Evolutionary conservation across 192 early-diverging fungal genomes (phyloP).

Genomic region (Coemansia sp.): DNA sequence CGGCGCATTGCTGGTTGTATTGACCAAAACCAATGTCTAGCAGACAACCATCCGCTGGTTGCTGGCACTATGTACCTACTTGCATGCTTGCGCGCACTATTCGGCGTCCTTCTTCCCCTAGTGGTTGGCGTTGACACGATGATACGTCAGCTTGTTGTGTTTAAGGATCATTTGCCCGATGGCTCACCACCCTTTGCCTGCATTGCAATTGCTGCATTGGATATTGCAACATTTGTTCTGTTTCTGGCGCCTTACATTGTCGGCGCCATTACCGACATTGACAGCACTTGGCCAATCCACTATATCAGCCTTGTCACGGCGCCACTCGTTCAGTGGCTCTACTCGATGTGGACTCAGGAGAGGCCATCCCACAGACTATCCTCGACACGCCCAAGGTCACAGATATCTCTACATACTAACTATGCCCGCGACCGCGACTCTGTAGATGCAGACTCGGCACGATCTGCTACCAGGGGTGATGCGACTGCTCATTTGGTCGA

Average conservation of each 20-base stretch:
- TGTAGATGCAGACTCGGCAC: constrained; percentile 1
- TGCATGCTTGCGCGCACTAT: constrained; percentile 19
- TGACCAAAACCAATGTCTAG: not conserved
- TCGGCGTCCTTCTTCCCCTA: constrained; percentile 29
- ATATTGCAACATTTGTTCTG: constrained; percentile 34
- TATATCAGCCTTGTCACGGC: not conserved
- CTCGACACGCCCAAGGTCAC: constrained; percentile 21
- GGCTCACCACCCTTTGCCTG: constrained; percentile 40
- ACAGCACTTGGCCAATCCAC: constrained; percentile 30
- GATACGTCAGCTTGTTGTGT: constrained; percentile 41
- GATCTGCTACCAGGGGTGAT: not conserved
- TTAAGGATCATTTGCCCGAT: constrained; percentile 47
- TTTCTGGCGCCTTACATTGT: constrained; percentile 41
- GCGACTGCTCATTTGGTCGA: not conserved
- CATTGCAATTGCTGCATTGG: constrained; percentile 30
- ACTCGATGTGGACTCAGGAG: not conserved
- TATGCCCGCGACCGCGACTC: not conserved
- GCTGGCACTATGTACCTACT: not conserved
- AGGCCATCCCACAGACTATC: not conserved
- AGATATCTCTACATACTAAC: constrained; percentile 49
- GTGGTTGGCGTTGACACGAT: constrained; percentile 33
- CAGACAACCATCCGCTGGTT: not conserved
- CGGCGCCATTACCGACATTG: constrained; percentile 18
- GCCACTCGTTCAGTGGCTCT: constrained; percentile 9
- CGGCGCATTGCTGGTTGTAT: not conserved